These are phyloP conservation scores for Candida sp. DNA, from an alignment of 1,139 yeast genomes.

Conservation along the genomic window DNA sequence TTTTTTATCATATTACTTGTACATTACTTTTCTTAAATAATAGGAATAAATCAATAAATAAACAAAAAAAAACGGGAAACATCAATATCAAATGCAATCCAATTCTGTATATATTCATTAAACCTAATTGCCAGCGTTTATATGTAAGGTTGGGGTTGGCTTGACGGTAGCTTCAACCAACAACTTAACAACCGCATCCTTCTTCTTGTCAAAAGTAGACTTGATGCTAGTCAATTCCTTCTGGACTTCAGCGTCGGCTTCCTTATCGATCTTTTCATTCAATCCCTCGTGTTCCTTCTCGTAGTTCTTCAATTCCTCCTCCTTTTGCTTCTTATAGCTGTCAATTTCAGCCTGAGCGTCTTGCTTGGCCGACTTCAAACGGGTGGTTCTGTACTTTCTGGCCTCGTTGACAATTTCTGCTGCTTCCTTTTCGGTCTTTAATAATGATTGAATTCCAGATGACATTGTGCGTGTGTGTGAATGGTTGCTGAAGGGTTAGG, in stretches of 20 bases:
- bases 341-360: conserved; percentile 94
- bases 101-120: neutral
- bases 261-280: conserved; percentile 70
- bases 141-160: conserved; percentile 83
- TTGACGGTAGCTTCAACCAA: conserved; percentile 80
- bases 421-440: conserved; percentile 92
- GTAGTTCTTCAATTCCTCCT: conserved; percentile 73
- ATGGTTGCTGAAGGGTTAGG: neutral
- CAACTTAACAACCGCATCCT: conserved; percentile 69
- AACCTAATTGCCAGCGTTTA: conserved; percentile 55
- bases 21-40: neutral
- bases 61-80: neutral
- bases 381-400: conserved; percentile 82
- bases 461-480: conserved; percentile 25
- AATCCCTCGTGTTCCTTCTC: conserved; percentile 73
- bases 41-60: neutral
- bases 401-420: conserved; percentile 95
- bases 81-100: neutral
- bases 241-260: conserved; percentile 69
- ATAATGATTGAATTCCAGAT: conserved; percentile 41
- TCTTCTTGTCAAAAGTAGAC: conserved; percentile 65
- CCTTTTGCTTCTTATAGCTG: conserved; percentile 85
- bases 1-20: neutral
- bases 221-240: conserved; percentile 65
- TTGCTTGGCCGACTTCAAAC: conserved; percentile 91